These are phyloP conservation scores for Dipsacomyces acuminosporus DNA, from an alignment of 371 early-diverging fungal species.

Conservation along the genomic window DNA sequence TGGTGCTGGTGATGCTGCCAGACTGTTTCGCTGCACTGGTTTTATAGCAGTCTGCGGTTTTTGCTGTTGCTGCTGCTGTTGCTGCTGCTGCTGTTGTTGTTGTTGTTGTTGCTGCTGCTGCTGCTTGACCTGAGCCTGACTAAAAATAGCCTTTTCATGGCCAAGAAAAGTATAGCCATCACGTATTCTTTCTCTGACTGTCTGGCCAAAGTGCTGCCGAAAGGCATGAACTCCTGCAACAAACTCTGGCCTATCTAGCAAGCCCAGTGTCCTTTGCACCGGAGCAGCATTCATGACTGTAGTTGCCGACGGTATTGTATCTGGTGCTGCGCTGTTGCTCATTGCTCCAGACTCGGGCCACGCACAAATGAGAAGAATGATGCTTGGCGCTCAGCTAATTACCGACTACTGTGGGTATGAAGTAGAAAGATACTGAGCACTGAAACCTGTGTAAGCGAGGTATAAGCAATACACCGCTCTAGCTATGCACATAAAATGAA, in stretches of 20 bases:
- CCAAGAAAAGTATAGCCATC: constrained; percentile 43
- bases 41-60: constrained; percentile 1
- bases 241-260: constrained; percentile 28
- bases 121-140: too few species aligned
- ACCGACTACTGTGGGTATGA: too few species aligned
- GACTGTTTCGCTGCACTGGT: background rate
- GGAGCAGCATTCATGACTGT: background rate
- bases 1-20: constrained; percentile 1
- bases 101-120: constrained; percentile 1
- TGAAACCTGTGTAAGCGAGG: too few species aligned
- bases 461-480: too few species aligned
- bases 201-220: constrained; percentile 37
- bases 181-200: constrained; percentile 14
- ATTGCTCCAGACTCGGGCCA: too few species aligned
- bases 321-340: constrained; percentile 1
- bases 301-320: background rate
- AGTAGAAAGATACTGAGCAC: too few species aligned
- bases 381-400: too few species aligned
- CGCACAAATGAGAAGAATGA: too few species aligned
- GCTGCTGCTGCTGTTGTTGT: constrained; percentile 1
- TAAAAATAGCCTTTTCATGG: constrained; percentile 13
- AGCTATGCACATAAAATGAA: too few species aligned
- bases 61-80: background rate
- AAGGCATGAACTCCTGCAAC: constrained; percentile 22
- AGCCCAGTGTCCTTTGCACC: constrained; percentile 3